A percentile compares a stretch with the other conserved stretches of the same genome.
These are phyloP conservation scores for Bremia lactucae DNA, from an alignment of 352 stramenopile species.

Conservation along the genomic window DNA sequence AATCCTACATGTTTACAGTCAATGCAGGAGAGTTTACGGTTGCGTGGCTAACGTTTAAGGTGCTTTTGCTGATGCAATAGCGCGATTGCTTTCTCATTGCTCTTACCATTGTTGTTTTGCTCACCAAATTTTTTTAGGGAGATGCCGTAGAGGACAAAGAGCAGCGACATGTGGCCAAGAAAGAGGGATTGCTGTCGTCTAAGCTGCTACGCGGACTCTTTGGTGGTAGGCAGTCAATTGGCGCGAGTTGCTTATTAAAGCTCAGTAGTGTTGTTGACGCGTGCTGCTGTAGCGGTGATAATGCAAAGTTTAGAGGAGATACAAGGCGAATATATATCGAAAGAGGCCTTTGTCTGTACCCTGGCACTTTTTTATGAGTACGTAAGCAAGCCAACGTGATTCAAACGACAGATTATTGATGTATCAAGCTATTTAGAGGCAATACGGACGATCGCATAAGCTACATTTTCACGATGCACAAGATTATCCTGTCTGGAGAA, in stretches of 20 bases:
- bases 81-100: neutral
- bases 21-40: constrained; percentile 69
- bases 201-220: constrained; percentile 71
- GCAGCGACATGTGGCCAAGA: constrained; percentile 54
- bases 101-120: neutral
- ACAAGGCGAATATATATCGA: constrained; percentile 44
- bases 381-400: constrained; percentile 3
- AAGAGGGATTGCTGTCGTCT: constrained; percentile 56
- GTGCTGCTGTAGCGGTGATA: constrained; percentile 28
- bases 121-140: constrained; percentile 31
- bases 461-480: constrained; percentile 84
- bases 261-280: constrained; percentile 1
- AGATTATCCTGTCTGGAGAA: constrained; percentile 56
- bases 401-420: too few species aligned
- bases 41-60: constrained; percentile 82
- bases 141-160: constrained; percentile 58
- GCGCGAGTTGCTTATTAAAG: neutral
- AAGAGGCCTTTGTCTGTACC: constrained; percentile 65
- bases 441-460: constrained; percentile 83
- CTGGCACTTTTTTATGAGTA: constrained; percentile 70
- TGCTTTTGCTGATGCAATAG: constrained; percentile 7
- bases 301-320: constrained; percentile 57
- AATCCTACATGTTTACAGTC: constrained; percentile 29
- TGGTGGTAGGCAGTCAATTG: constrained; percentile 30
- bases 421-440: constrained; percentile 26